Conservation (phyloP, 2,329 filamentous ascomycete species). For the Cercospora janseana region DNA sequence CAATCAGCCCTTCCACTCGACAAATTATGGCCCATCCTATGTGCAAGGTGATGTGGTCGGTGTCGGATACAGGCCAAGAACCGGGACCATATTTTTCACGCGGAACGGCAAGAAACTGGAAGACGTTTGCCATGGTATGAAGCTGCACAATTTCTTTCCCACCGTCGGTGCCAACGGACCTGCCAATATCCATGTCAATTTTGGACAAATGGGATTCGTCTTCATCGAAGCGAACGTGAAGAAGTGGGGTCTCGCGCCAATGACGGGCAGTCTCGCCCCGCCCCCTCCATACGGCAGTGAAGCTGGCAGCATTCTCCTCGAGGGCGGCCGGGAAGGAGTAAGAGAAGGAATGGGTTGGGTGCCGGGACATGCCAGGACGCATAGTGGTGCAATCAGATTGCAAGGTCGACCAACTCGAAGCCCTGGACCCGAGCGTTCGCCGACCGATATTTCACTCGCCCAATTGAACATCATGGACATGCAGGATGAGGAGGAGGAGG, state of each 20-base stretch:
- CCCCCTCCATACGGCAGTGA: conserved; percentile 96
- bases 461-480: conserved; percentile 72
- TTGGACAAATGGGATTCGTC: conserved; percentile 95
- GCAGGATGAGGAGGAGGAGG: conserved; percentile 41
- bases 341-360: conserved; percentile 55
- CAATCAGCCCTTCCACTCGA: conserved; percentile 85
- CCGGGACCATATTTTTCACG: conserved; percentile 95
- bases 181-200: conserved; percentile 90
- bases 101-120: conserved; percentile 97
- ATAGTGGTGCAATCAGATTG: conserved; percentile 75
- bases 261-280: conserved; percentile 90
- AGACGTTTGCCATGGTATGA: conserved; percentile 87
- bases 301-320: conserved; percentile 91
- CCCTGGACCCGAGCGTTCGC: conserved; percentile 83
- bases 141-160: conserved; percentile 95
- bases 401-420: conserved; percentile 67
- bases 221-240: conserved; percentile 99
- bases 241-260: conserved; percentile 97
- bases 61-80: conserved; percentile 90
- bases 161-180: conserved; percentile 95
- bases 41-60: conserved; percentile 95
- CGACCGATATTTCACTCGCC: conserved; percentile 92
- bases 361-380: conserved; percentile 68
- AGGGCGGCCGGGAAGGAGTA: conserved; percentile 64
- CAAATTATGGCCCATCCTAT: conserved; percentile 76